phyloP scores from a whole-genome alignment of 805 yeast genomes.

The Metschnikowia drakensbergensis region DNA sequence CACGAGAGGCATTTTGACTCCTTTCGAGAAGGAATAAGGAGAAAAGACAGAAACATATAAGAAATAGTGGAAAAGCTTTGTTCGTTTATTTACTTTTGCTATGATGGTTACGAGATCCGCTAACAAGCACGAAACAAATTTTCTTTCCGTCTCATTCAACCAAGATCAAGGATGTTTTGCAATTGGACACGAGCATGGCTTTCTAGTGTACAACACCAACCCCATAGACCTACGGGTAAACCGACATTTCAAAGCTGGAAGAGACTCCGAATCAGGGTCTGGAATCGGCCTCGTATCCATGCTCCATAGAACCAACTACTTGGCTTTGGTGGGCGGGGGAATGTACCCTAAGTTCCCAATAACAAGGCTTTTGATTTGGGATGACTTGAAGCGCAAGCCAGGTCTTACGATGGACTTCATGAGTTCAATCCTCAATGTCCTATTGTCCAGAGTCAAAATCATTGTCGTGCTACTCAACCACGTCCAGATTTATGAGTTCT shows the following conservation, averaged over 20 bases:
- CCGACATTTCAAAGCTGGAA: constrained; percentile 40
- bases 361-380: constrained; percentile 86
- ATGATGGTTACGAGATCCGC: not conserved
- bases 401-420: constrained; percentile 72
- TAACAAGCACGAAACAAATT: constrained; percentile 18
- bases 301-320: constrained; percentile 87
- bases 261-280: constrained; percentile 21
- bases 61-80: too few species aligned
- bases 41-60: not conserved
- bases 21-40: not conserved
- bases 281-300: constrained; percentile 78
- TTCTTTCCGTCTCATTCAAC: constrained; percentile 68
- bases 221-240: constrained; percentile 77
- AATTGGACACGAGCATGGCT: constrained; percentile 74
- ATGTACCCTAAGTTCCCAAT: constrained; percentile 70
- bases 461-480: constrained; percentile 66
- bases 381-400: constrained; percentile 74
- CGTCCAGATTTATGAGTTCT: constrained; percentile 74
- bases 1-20: not conserved
- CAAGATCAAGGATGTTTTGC: constrained; percentile 92
- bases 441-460: constrained; percentile 70
- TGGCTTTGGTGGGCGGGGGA: constrained; percentile 91
- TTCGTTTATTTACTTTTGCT: not conserved
- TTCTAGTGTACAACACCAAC: constrained; percentile 79
- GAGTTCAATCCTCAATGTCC: constrained; percentile 69